Conservation (phyloP, 306 rosid genomes). For the Malus fusca region DNA sequence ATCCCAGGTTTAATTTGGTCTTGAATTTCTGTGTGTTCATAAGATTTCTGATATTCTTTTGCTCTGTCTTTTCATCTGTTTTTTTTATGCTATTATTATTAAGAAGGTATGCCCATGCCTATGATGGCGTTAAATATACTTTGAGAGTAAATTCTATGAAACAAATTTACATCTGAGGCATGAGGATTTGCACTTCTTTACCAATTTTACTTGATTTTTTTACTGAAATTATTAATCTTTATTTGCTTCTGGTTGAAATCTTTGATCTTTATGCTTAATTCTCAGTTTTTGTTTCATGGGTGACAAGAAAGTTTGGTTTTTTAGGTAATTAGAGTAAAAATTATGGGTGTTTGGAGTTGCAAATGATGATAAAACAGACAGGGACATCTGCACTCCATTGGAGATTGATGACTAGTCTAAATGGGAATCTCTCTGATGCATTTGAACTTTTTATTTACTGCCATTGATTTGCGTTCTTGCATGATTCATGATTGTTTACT, state of each 20-base stretch:
- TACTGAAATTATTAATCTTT: not conserved
- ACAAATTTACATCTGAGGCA: slow-evolving; percentile 54
- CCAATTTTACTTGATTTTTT: not conserved
- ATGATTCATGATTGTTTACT: too few relatives aligned
- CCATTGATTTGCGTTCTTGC: not conserved
- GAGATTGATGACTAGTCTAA: slow-evolving; percentile 17
- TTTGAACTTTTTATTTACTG: not conserved
- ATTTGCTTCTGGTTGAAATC: not conserved
- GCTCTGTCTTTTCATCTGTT: too few relatives aligned
- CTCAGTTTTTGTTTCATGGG: not conserved
- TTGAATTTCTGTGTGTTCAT: not conserved
- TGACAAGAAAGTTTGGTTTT: not conserved
- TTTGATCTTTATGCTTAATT: not conserved
- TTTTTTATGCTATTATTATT: too few relatives aligned
- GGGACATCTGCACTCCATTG: slow-evolving; percentile 17
- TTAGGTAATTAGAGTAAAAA: not conserved
- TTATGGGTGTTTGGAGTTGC: not conserved
- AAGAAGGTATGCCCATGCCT: slow-evolving; percentile 18
- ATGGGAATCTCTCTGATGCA: slow-evolving; percentile 18
- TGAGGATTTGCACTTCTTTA: not conserved
- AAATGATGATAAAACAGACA: slow-evolving; percentile 19
- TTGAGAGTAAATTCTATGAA: slow-evolving; percentile 54
- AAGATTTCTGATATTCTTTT: not conserved
- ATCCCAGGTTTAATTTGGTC: not conserved
- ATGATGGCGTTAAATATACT: slow-evolving; percentile 75